Conservation (phyloP, 108 stramenopile genomes). For the Aurantiochytrium sp. region DNA sequence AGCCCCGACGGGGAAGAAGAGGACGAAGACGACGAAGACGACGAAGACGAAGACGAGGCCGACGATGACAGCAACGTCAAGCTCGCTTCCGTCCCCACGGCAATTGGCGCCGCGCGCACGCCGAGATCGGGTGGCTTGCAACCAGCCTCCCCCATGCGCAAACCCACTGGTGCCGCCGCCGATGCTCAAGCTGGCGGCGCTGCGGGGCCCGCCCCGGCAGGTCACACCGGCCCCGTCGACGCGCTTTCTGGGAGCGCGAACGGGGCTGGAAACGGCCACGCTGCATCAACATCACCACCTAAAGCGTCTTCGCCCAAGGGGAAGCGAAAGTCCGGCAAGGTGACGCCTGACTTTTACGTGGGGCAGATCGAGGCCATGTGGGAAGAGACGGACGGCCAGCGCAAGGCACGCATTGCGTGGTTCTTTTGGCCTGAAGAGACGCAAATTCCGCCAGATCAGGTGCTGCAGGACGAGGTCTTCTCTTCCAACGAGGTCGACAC, state of each 20-base stretch:
- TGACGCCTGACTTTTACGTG: not conserved
- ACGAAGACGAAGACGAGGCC: not conserved
- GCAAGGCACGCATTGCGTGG: constrained; percentile 17
- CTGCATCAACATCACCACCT: not conserved
- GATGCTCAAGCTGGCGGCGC: no score
- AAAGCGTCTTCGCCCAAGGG: not conserved
- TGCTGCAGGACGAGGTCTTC: constrained; percentile 11
- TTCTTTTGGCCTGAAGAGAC: constrained; percentile 27
- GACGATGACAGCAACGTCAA: not conserved
- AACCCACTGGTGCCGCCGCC: not conserved
- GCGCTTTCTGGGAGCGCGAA: no score
- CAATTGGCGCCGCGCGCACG: no score
- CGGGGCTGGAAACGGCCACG: no score
- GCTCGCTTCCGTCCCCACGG: no score
- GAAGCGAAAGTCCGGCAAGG: not conserved
- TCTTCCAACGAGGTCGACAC: constrained; percentile 24
- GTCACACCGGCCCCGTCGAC: no score
- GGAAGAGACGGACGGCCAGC: constrained; percentile 6
- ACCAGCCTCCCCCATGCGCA: not conserved
- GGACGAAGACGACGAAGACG: constrained; percentile 11
- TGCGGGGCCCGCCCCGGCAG: no score
- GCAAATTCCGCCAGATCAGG: not conserved
- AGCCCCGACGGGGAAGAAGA: constrained; percentile 19
- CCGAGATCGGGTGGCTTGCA: not conserved
- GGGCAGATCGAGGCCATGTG: constrained; percentile 19